phyloP scores from a whole-genome alignment of 768 basidiomycete species.

The Cyathus striatus region DNA sequence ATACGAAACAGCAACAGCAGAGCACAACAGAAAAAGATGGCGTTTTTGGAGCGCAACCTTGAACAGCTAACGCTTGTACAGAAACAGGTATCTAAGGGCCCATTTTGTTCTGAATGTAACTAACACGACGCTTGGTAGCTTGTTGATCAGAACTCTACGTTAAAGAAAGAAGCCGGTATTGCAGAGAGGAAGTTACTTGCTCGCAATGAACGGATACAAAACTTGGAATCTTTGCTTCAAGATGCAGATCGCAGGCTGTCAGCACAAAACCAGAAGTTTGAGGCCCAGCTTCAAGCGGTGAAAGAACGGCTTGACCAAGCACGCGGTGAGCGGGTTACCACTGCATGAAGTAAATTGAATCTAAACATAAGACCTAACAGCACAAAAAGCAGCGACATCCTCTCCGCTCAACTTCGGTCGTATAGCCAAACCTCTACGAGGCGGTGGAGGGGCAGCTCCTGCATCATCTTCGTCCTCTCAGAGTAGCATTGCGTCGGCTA shows the following conservation, averaged over 20 bases:
- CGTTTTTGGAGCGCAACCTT: conserved; percentile 93
- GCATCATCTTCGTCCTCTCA: conserved; percentile 34
- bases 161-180: conserved; percentile 97
- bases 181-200: conserved; percentile 95
- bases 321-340: conserved; percentile 53
- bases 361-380: conserved; percentile 28
- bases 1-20: conserved; percentile 98
- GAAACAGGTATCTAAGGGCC: conserved; percentile 79
- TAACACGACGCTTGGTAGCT: conserved; percentile 72
- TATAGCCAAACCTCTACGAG: conserved; percentile 94
- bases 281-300: conserved; percentile 86
- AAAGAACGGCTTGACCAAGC: conserved; percentile 91
- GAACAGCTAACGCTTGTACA: conserved; percentile 94
- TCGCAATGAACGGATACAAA: conserved; percentile 96
- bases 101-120: too few species aligned
- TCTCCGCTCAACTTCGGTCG: conserved; percentile 83
- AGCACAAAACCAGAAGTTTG: conserved; percentile 94
- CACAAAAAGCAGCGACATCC: conserved; percentile 71
- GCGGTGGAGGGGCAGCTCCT: conserved; percentile 71
- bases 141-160: conserved; percentile 93
- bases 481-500: conserved; percentile 44
- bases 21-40: conserved; percentile 99
- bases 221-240: conserved; percentile 87
- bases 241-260: conserved; percentile 91
- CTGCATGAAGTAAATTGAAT: not conserved